phyloP scores from a whole-genome alignment of 768 basidiomycete genomes.

The Lactifluus volemus region DNA sequence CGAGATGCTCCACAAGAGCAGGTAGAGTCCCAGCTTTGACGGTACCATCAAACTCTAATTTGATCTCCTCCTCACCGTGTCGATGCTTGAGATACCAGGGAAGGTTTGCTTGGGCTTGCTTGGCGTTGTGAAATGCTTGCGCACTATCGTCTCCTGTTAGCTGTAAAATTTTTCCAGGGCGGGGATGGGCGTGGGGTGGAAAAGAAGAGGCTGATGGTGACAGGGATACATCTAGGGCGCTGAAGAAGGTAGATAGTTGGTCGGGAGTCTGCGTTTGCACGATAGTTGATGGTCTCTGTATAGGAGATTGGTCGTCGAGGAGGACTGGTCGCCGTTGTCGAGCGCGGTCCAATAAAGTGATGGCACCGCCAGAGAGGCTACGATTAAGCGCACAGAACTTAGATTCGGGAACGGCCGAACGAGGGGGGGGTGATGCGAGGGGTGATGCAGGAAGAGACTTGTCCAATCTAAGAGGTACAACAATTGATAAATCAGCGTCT shows the following conservation, averaged over 20 bases:
- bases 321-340: slow-evolving; percentile 10
- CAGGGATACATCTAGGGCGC: neutral
- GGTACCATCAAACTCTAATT: slow-evolving; percentile 53
- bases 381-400: slow-evolving; percentile 1
- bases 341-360: neutral
- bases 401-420: neutral
- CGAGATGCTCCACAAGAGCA: slow-evolving; percentile 65
- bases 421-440: neutral
- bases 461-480: slow-evolving; percentile 6
- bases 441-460: slow-evolving; percentile 18
- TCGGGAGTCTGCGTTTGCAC: slow-evolving; percentile 9
- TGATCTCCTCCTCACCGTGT: slow-evolving; percentile 50
- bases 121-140: slow-evolving; percentile 33
- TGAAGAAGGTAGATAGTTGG: neutral
- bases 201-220: neutral
- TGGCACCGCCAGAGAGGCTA: slow-evolving; percentile 6
- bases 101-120: slow-evolving; percentile 27
- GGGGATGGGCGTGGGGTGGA: slow-evolving; percentile 8
- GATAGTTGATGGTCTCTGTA: slow-evolving; percentile 9
- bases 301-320: slow-evolving; percentile 8
- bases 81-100: slow-evolving; percentile 58
- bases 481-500: neutral
- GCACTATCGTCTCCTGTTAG: slow-evolving; percentile 37
- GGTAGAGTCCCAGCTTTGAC: slow-evolving; percentile 61
- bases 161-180: slow-evolving; percentile 31